Percentiles rank a stretch among this genome's conserved stretches.
phyloP scores from a whole-genome alignment of 306 rosid genomes.

The Astragalus glycyphyllos region DNA sequence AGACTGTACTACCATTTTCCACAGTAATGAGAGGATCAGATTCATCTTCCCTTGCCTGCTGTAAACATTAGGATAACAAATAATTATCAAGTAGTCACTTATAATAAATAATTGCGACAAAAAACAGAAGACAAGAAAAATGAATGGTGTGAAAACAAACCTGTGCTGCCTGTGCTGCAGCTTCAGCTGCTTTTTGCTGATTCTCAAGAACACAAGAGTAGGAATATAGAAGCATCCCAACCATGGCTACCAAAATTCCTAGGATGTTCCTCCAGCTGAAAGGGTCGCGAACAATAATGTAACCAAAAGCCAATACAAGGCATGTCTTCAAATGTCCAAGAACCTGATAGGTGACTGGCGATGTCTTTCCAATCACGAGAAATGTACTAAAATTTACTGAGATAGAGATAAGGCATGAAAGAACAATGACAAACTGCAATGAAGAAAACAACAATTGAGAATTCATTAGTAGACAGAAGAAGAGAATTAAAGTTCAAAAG shows the following conservation, averaged over 20 bases:
- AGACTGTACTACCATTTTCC: constrained; percentile 59
- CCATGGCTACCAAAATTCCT: constrained; percentile 80
- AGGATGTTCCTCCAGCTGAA: constrained; percentile 83
- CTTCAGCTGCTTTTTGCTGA: constrained; percentile 75
- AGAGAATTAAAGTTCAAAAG: background rate
- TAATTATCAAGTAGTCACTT: constrained; percentile 30
- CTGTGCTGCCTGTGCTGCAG: constrained; percentile 52
- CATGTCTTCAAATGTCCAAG: constrained; percentile 97
- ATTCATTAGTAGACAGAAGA: background rate
- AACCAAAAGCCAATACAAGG: constrained; percentile 88
- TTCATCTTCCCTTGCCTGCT: constrained; percentile 84
- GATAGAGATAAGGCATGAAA: constrained; percentile 87
- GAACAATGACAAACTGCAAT: constrained; percentile 70
- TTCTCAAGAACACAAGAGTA: constrained; percentile 66
- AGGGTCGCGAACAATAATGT: constrained; percentile 80
- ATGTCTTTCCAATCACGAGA: constrained; percentile 94
- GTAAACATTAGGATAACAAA: constrained; percentile 14
- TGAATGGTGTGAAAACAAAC: constrained; percentile 44
- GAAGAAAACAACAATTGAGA: constrained; percentile 24
- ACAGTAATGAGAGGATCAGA: constrained; percentile 66
- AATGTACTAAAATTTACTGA: constrained; percentile 94
- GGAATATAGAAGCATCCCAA: constrained; percentile 89
- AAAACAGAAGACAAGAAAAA: background rate
- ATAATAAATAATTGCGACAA: background rate
- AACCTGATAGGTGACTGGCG: constrained; percentile 94